Percentiles rank a stretch among this genome's conserved stretches.
These are phyloP conservation scores for Trichoderma guizhouense DNA, from an alignment of 2,329 filamentous ascomycete species.

Conservation along the genomic window DNA sequence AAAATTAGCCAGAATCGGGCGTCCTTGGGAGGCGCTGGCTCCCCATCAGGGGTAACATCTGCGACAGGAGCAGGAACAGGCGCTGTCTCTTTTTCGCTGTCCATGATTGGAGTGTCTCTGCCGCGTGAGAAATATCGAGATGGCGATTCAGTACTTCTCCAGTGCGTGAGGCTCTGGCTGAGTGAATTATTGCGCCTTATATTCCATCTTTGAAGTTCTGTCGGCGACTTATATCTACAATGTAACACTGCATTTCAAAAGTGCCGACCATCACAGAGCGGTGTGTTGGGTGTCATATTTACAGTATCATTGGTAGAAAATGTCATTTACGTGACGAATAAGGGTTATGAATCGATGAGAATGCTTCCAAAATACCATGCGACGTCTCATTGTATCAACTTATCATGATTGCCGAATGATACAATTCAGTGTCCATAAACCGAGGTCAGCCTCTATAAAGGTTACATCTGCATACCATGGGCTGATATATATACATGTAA, in stretches of 20 bases:
- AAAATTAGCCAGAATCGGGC: constrained; percentile 19
- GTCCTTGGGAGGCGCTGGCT: neutral
- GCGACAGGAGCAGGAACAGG: neutral
- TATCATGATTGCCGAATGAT: neutral
- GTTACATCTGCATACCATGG: too few species aligned
- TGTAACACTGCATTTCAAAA: neutral
- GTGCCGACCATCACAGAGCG: neutral
- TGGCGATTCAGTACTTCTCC: neutral
- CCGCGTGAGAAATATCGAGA: neutral
- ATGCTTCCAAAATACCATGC: neutral
- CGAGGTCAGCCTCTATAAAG: too few species aligned
- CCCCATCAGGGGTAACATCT: neutral
- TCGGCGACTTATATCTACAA: neutral
- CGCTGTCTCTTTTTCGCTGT: neutral
- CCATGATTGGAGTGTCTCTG: neutral
- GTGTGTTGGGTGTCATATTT: neutral
- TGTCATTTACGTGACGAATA: neutral
- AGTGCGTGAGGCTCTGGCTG: neutral
- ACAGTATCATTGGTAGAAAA: neutral
- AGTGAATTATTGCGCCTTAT: neutral
- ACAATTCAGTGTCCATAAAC: too few species aligned
- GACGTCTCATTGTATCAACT: neutral
- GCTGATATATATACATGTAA: too few species aligned
- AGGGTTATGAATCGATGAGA: neutral
- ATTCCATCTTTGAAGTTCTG: neutral